phyloP scores from a whole-genome alignment of 805 yeast genomes.

The Tetrapisispora fleetii region DNA sequence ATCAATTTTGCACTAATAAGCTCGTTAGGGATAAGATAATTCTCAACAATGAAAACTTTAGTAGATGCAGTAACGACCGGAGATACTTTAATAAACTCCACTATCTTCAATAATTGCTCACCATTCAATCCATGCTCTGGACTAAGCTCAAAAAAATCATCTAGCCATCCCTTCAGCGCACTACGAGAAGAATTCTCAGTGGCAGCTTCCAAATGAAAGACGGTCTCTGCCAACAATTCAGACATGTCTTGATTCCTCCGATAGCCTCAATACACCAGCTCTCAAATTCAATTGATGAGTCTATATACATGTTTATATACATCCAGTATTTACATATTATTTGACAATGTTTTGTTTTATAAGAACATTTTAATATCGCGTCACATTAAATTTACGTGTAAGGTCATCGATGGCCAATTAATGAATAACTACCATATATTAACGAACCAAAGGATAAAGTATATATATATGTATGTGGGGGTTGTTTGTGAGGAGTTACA shows the following conservation, averaged over 20 bases:
- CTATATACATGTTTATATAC: neutral
- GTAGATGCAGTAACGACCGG: slow-evolving; percentile 9
- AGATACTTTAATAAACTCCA: slow-evolving; percentile 14
- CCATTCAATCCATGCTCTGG: slow-evolving; percentile 16
- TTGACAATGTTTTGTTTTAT: too few relatives aligned
- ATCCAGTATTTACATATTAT: too few relatives aligned
- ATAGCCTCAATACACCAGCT: too few relatives aligned
- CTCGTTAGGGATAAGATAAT: slow-evolving; percentile 25
- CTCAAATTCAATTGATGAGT: too few relatives aligned
- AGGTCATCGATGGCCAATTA: neutral
- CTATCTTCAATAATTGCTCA: slow-evolving; percentile 7
- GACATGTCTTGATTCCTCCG: neutral
- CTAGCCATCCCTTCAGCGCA: neutral
- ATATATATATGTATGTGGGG: neutral
- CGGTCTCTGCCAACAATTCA: neutral
- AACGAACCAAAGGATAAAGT: too few relatives aligned
- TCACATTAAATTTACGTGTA: neutral
- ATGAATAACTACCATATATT: too few relatives aligned
- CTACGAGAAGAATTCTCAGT: neutral
- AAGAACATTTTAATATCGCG: neutral
- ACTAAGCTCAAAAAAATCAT: slow-evolving; percentile 7
- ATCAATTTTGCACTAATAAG: slow-evolving; percentile 19
- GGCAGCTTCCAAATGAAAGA: neutral
- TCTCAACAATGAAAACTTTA: slow-evolving; percentile 18
- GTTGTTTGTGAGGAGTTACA: too few relatives aligned